Conservation (phyloP, 805 yeast species). For the Spathaspora sp. region DNA sequence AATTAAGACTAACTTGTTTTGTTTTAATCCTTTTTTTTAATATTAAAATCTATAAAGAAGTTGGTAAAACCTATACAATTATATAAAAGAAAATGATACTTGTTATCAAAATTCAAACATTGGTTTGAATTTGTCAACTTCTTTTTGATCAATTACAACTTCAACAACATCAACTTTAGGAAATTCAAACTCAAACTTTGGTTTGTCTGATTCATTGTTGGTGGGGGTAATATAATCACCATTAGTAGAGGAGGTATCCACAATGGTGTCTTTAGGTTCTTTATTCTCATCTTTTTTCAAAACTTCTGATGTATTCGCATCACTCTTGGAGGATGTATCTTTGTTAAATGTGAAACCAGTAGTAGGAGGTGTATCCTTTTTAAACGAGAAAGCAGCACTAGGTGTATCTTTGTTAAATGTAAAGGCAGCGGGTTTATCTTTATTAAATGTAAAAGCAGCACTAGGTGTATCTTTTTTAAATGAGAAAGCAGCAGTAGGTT, state of each 20-base stretch:
- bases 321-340: background rate
- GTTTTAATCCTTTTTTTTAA: background rate
- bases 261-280: background rate
- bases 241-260: background rate
- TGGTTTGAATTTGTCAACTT: slow-evolving; percentile 23
- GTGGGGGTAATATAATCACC: background rate
- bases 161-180: slow-evolving; percentile 19
- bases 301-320: background rate
- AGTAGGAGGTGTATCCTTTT: background rate
- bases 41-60: background rate
- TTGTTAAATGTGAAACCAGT: too few relatives aligned
- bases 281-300: background rate
- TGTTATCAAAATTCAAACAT: slow-evolving; percentile 21
- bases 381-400: too few relatives aligned
- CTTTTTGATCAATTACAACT: slow-evolving; percentile 18
- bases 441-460: too few relatives aligned
- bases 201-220: background rate
- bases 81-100: background rate
- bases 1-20: too few relatives aligned
- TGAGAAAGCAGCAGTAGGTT: background rate
- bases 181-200: slow-evolving; percentile 16
- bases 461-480: background rate
- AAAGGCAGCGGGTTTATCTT: too few relatives aligned
- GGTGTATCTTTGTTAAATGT: too few relatives aligned
- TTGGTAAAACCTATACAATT: background rate